These are phyloP conservation scores for Ceratobasidium sp. DNA, from an alignment of 1,284 basidiomycete species.

Conservation along the genomic window DNA sequence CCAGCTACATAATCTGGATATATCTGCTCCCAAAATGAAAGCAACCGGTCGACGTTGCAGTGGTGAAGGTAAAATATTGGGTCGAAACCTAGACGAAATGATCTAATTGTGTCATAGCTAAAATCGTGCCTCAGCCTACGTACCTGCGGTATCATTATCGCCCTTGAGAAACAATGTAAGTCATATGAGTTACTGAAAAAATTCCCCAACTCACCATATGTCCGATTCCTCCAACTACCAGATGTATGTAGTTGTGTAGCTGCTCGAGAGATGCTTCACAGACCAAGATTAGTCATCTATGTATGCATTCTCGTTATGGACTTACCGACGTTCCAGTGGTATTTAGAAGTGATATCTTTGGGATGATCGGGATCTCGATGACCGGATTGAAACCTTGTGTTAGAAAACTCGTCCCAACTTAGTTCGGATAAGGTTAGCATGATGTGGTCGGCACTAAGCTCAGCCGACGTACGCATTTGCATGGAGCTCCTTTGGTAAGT, in stretches of 20 bases:
- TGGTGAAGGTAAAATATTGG: conserved; percentile 50
- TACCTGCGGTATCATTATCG: conserved; percentile 19
- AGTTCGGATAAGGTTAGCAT: too few relatives aligned
- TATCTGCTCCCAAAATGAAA: conserved; percentile 46
- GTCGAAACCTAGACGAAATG: conserved; percentile 40
- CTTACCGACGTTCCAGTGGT: conserved; percentile 7
- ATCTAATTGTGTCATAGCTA: too few relatives aligned
- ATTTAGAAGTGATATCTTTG: not conserved
- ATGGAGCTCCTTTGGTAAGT: not conserved
- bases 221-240: conserved; percentile 38
- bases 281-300: too few relatives aligned
- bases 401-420: conserved; percentile 47
- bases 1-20: conserved; percentile 46
- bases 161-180: not conserved
- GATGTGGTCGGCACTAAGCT: not conserved
- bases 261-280: conserved; percentile 39
- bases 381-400: conserved; percentile 42
- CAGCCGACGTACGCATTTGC: conserved; percentile 13
- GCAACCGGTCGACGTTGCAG: conserved; percentile 47
- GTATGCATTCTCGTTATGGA: not conserved
- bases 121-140: too few relatives aligned
- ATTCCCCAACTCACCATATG: conserved; percentile 27
- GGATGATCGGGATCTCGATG: not conserved
- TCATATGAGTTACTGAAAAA: too few relatives aligned
- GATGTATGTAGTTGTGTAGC: conserved; percentile 39